phyloP scores from a whole-genome alignment of 257 asterid species.

The Leonotis leonurus region DNA sequence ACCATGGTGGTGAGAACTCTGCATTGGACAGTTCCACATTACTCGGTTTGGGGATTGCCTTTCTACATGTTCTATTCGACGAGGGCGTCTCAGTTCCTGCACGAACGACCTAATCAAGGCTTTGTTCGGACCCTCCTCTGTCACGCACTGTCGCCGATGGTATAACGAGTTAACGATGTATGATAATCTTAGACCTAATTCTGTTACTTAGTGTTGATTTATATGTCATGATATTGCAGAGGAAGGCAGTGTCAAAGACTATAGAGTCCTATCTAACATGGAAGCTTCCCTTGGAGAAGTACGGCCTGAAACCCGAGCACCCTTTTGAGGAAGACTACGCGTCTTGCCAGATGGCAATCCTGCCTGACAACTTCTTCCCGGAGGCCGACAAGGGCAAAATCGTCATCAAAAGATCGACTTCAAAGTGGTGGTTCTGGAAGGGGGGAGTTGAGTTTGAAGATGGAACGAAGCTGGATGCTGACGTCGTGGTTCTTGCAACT shows the following conservation, averaged over 20 bases:
- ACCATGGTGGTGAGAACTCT: slow-evolving; percentile 74
- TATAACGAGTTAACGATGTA: too few species aligned
- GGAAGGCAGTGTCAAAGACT: slow-evolving; percentile 48
- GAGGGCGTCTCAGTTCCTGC: slow-evolving; percentile 72
- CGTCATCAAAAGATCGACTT: slow-evolving; percentile 41
- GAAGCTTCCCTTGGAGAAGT: slow-evolving; percentile 81
- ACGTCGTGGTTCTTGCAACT: slow-evolving; percentile 76
- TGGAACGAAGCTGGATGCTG: slow-evolving; percentile 60
- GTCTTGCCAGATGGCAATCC: slow-evolving; percentile 91
- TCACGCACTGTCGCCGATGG: slow-evolving; percentile 62
- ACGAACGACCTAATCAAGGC: slow-evolving; percentile 80
- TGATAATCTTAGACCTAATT: too few species aligned
- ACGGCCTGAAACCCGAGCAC: slow-evolving; percentile 78
- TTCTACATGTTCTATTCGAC: slow-evolving; percentile 88
- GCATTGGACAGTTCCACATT: slow-evolving; percentile 95
- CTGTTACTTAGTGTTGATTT: not conserved
- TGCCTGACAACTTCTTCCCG: slow-evolving; percentile 70
- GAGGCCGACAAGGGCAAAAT: slow-evolving; percentile 80
- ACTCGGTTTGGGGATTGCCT: slow-evolving; percentile 88
- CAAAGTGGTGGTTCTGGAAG: slow-evolving; percentile 69
- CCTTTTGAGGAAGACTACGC: slow-evolving; percentile 94
- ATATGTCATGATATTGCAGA: slow-evolving; percentile 26
- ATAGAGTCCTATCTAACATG: slow-evolving; percentile 67
- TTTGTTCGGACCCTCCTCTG: slow-evolving; percentile 52
- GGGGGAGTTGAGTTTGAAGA: slow-evolving; percentile 76